These are phyloP conservation scores for Hypoxylon trugodes DNA, from an alignment of 495 filamentous ascomycete species.

Conservation along the genomic window DNA sequence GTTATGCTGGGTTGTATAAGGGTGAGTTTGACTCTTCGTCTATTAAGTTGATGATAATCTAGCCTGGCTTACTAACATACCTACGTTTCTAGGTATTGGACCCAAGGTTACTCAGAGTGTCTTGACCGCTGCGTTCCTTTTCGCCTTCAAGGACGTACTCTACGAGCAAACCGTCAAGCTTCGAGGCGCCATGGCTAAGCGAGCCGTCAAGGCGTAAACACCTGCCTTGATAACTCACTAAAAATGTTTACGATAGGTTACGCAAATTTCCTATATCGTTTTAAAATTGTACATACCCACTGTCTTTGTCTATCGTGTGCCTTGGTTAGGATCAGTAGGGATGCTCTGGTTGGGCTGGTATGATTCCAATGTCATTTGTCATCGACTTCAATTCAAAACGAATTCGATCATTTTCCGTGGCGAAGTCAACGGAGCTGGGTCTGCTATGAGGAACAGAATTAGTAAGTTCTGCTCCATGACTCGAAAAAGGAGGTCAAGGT, in stretches of 20 bases:
- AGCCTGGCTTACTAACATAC: slow-evolving; percentile 2
- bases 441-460: not conserved
- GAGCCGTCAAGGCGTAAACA: slow-evolving; percentile 49
- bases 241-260: not conserved
- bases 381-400: too few relatives aligned
- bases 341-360: too few relatives aligned
- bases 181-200: slow-evolving; percentile 51
- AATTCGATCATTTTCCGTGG: too few relatives aligned
- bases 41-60: not conserved
- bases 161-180: slow-evolving; percentile 64
- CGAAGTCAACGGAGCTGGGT: too few relatives aligned
- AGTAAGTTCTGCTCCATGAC: not conserved
- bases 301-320: too few relatives aligned
- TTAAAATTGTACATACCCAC: slow-evolving; percentile 12
- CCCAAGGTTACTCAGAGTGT: slow-evolving; percentile 97
- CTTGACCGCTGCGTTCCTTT: slow-evolving; percentile 93
- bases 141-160: slow-evolving; percentile 94
- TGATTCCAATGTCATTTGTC: too few relatives aligned
- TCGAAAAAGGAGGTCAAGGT: not conserved
- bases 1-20: slow-evolving; percentile 88
- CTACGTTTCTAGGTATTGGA: slow-evolving; percentile 72
- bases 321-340: too few relatives aligned
- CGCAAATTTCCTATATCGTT: not conserved
- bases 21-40: slow-evolving; percentile 61
- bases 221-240: not conserved